Evolutionary conservation across 352 stramenopile species (phyloP).

Genomic region (Pythium sukuiense): DNA sequence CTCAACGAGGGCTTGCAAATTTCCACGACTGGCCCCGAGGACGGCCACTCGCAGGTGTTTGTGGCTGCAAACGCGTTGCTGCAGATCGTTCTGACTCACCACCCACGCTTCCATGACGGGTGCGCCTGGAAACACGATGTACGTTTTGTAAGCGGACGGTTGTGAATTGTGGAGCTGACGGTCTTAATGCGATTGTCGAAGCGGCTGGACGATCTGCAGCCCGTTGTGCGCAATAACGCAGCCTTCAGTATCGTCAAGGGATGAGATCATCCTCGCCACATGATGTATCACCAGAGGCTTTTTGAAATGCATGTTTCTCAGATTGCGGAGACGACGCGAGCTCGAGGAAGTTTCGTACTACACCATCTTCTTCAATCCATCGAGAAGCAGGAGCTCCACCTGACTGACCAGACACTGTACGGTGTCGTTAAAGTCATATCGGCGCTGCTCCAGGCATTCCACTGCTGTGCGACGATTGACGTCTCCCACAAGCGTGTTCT

Average conservation of each 20-base stretch:
- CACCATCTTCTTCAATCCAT: slow-evolving; percentile 26
- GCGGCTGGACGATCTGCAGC: slow-evolving; percentile 30
- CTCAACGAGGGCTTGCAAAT: slow-evolving; percentile 26
- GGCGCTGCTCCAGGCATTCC: slow-evolving; percentile 38
- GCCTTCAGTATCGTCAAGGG: slow-evolving; percentile 35
- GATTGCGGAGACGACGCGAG: slow-evolving; percentile 39
- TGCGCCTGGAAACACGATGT: slow-evolving; percentile 28
- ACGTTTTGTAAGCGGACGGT: background rate
- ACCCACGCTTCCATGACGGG: slow-evolving; percentile 22
- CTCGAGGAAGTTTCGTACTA: slow-evolving; percentile 40
- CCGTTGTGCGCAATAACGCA: slow-evolving; percentile 33
- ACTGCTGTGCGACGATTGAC: slow-evolving; percentile 51
- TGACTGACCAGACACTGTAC: slow-evolving; percentile 34
- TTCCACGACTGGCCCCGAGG: slow-evolving; percentile 13
- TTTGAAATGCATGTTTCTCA: background rate
- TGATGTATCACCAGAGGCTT: background rate
- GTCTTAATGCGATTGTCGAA: background rate
- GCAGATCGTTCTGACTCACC: slow-evolving; percentile 1
- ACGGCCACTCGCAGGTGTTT: slow-evolving; percentile 31
- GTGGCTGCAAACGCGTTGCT: slow-evolving; percentile 32
- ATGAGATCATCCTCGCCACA: background rate
- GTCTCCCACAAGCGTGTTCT: slow-evolving; percentile 43
- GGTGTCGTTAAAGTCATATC: slow-evolving; percentile 45
- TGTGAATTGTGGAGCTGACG: background rate
- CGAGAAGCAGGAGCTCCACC: background rate